Base-by-base conservation (phyloP, 2,329 filamentous ascomycete species). In the Cadophora malorum region DNA sequence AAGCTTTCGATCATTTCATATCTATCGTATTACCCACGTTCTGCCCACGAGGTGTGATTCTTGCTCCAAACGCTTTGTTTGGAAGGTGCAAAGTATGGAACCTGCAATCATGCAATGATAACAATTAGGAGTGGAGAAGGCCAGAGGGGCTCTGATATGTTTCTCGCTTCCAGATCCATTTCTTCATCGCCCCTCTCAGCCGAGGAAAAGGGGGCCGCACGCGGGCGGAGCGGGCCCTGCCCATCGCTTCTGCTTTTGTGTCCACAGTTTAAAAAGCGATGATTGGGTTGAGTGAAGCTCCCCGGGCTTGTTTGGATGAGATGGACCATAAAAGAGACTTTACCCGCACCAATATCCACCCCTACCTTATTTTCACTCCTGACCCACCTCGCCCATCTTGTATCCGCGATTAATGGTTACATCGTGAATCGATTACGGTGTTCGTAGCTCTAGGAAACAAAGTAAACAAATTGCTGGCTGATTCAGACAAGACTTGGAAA, bases 281-380 rank as follows among this genome's bases (percentile, higher is more conserved):
- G 49, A 52, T 52, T 52, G 49, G 49, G 23, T 12, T 2, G 25
- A 52, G 25, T 52, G 10, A 25, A 52, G 21, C 21, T 52, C 9
- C 9, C 49, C 41, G 45, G 21, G 19, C 45, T 49, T 49, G n/a
- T 8, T 8, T 14, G n/a, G 41, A 5, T 28, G 28, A 5, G 28
- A 49, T 19, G 45, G 45, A 49, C 45, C 4, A 21, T 7, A 8
- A n/a, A 8, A 49, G 45, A 49, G n/a, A 21, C n/a, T 8, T 49
- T 21, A 49, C 19, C 45, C 45, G n/a, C 45, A 49, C 45, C 50
- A 53, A 53, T 52, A 25, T 53, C 50, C 50, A 53, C 50, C 50
- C 50, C 50, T 53, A 53, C 50, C 50, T 19, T 53, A 53, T 53
- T 53, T 8, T 28, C 50, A 16, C 14, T 28, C 50, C 50, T 3